Conservation (phyloP, 139 green algal genomes). For the Edaphochlamys debaryana region DNA sequence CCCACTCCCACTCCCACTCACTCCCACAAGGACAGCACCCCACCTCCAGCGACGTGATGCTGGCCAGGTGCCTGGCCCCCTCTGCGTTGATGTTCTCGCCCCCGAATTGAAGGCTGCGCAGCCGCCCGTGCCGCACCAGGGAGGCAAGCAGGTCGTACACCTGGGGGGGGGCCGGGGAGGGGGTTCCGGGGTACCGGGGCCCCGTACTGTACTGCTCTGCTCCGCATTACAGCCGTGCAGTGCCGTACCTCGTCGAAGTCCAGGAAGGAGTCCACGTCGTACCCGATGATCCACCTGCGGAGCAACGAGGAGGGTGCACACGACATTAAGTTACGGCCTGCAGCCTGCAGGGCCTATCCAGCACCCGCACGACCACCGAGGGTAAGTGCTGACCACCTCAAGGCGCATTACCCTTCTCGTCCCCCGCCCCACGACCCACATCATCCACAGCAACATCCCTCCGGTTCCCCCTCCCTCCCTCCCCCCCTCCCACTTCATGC, state of each 20-base stretch:
- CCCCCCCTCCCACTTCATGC: slow-evolving; percentile 31
- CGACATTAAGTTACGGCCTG: too few relatives aligned
- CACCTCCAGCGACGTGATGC: slow-evolving; percentile 33
- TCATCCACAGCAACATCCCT: neutral
- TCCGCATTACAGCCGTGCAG: neutral
- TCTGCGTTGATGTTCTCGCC: slow-evolving; percentile 40
- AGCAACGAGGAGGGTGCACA: neutral
- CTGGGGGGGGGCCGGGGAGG: neutral
- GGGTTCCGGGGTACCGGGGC: neutral
- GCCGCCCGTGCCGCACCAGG: neutral
- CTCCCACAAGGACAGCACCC: too few relatives aligned
- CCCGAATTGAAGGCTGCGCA: slow-evolving; percentile 26
- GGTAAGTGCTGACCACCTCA: too few relatives aligned
- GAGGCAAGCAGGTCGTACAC: slow-evolving; percentile 34
- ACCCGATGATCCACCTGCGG: slow-evolving; percentile 38
- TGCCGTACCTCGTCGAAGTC: slow-evolving; percentile 30
- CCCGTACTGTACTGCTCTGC: neutral
- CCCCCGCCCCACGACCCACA: too few relatives aligned
- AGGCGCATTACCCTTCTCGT: too few relatives aligned
- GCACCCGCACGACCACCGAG: too few relatives aligned
- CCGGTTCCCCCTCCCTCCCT: neutral
- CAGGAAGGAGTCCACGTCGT: slow-evolving; percentile 43
- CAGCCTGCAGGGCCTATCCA: too few relatives aligned
- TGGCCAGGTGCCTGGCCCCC: slow-evolving; percentile 14
- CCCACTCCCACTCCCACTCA: too few relatives aligned